Evolutionary conservation across 2,329 filamentous ascomycete genomes (phyloP).

Genomic region (Didymella segeticola): DNA sequence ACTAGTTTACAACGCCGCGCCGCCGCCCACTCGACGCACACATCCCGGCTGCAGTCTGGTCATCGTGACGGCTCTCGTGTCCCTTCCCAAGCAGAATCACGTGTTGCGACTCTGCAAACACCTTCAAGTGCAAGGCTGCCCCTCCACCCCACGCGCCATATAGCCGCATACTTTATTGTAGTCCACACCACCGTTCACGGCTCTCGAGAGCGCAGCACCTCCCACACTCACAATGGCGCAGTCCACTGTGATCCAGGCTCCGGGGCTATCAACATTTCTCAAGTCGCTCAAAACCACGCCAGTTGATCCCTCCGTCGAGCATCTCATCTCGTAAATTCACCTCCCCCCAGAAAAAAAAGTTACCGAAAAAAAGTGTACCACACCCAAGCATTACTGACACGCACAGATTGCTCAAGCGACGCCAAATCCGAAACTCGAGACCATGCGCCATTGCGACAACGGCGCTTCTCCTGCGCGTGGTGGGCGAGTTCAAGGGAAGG

Average conservation of each 20-base stretch:
- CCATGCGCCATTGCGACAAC: constrained; percentile 91
- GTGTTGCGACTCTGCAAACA: background rate
- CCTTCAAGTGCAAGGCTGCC: constrained; percentile 16
- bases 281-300: constrained; percentile 73
- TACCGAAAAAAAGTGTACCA: too few species aligned
- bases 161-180: constrained; percentile 5
- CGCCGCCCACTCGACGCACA: background rate
- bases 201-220: background rate
- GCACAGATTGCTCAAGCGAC: constrained; percentile 80
- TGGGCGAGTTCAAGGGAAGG: constrained; percentile 79
- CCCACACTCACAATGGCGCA: constrained; percentile 35
- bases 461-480: constrained; percentile 84
- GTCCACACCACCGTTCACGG: background rate
- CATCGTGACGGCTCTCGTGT: background rate
- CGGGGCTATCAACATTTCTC: constrained; percentile 78
- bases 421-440: constrained; percentile 87
- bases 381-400: too few species aligned
- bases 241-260: constrained; percentile 58
- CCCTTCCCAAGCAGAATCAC: background rate
- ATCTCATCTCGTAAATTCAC: constrained; percentile 74
- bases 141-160: constrained; percentile 32
- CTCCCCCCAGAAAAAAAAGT: background rate
- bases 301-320: constrained; percentile 83
- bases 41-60: background rate
- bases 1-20: constrained; percentile 5